These are phyloP conservation scores for Echites panduratus DNA, from an alignment of 257 asterid genomes.

Conservation along the genomic window DNA sequence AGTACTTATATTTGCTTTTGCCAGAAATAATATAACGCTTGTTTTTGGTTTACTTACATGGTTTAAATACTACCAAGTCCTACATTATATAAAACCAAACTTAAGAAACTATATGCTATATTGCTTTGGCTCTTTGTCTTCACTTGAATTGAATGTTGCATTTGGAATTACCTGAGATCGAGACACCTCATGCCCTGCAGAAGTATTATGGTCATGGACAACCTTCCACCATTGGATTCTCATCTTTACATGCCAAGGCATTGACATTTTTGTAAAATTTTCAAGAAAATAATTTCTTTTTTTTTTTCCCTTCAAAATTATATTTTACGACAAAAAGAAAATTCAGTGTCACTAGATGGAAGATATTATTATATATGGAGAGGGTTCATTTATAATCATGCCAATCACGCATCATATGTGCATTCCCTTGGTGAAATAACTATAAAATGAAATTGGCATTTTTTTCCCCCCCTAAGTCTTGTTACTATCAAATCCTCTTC, in stretches of 20 bases:
- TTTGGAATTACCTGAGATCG: slow-evolving; percentile 41
- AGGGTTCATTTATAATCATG: slow-evolving; percentile 26
- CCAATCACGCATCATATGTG: slow-evolving; percentile 46
- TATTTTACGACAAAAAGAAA: not conserved
- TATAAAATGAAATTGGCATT: not conserved
- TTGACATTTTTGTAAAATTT: not conserved
- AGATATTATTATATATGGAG: not conserved
- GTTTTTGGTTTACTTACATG: not conserved
- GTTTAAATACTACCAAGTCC: slow-evolving; percentile 2
- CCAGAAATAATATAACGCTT: not conserved
- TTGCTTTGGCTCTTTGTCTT: slow-evolving; percentile 6
- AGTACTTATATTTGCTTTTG: slow-evolving; percentile 5
- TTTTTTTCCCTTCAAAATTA: not conserved
- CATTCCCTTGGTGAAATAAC: not conserved
- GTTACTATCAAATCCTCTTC: slow-evolving; percentile 45
- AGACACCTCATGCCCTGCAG: slow-evolving; percentile 19
- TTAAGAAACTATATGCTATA: not conserved
- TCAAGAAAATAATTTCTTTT: not conserved
- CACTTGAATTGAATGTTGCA: slow-evolving; percentile 14
- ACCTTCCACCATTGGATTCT: slow-evolving; percentile 27
- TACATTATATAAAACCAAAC: not conserved
- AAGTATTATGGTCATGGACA: not conserved
- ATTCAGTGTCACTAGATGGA: not conserved
- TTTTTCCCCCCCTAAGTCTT: slow-evolving; percentile 19
- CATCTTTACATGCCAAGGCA: not conserved